Conservation (phyloP, 768 basidiomycete genomes). For the Lentinula lateritia region DNA sequence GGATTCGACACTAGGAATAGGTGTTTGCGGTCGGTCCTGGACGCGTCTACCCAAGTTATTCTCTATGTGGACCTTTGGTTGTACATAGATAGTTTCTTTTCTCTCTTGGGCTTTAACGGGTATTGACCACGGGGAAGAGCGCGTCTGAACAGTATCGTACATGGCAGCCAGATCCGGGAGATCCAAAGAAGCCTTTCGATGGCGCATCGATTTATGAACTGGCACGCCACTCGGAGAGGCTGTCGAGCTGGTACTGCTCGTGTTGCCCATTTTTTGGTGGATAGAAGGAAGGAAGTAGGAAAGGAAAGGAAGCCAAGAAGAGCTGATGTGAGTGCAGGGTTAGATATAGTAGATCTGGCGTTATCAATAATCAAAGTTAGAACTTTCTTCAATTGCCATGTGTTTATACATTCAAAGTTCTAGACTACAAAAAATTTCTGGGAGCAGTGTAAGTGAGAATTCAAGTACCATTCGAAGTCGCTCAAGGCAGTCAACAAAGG, state of each 20-base stretch:
- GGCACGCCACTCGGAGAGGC: not conserved
- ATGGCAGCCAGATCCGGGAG: slow-evolving; percentile 4
- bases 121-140: not conserved
- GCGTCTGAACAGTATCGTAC: not conserved
- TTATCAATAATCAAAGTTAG: not conserved
- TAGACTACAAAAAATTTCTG: not conserved
- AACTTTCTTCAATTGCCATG: not conserved
- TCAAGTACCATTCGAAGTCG: not conserved
- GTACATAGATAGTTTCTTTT: not conserved
- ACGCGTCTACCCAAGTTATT: not conserved
- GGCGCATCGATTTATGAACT: slow-evolving; percentile 3
- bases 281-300: not conserved
- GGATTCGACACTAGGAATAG: not conserved
- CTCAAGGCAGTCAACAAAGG: not conserved
- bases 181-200: not conserved
- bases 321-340: not conserved
- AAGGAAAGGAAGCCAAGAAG: not conserved
- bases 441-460: not conserved
- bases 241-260: not conserved
- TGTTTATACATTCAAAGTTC: not conserved
- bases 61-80: not conserved
- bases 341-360: not conserved
- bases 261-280: not conserved
- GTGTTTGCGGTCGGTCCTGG: not conserved
- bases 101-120: not conserved